These are phyloP conservation scores for Talaromyces amestolkiae DNA, from an alignment of 2,329 filamentous ascomycete genomes.

Conservation along the genomic window DNA sequence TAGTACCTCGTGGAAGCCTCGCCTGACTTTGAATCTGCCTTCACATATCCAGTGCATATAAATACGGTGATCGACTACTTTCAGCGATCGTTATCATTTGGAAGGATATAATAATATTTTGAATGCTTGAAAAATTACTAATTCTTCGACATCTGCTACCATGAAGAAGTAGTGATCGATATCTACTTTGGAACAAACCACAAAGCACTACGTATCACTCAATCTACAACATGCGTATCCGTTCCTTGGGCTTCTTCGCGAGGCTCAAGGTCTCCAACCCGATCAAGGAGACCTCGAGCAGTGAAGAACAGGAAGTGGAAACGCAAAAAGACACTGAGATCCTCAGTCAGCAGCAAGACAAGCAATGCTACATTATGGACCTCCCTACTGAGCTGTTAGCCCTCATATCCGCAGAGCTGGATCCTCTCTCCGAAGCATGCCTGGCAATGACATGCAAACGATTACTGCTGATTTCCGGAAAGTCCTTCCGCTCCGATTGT, in stretches of 20 bases:
- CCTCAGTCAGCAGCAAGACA: constrained; percentile 4
- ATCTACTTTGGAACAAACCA: neutral
- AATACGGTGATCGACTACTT: neutral
- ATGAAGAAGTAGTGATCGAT: neutral
- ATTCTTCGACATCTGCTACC: neutral
- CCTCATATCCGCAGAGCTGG: constrained; percentile 38
- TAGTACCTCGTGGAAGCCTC: constrained; percentile 14
- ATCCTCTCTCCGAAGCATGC: constrained; percentile 35
- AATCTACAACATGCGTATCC: constrained; percentile 9
- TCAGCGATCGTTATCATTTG: neutral
- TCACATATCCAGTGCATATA: neutral
- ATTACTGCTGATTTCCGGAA: constrained; percentile 33
- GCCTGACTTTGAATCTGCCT: constrained; percentile 13
- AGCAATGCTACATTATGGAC: constrained; percentile 35
- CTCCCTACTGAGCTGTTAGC: constrained; percentile 39
- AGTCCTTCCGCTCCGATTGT: constrained; percentile 32
- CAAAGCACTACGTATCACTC: neutral
- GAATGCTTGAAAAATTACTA: neutral
- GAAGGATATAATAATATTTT: neutral
- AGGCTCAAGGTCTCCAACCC: constrained; percentile 29
- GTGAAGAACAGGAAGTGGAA: constrained; percentile 25
- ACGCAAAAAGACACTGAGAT: constrained; percentile 13
- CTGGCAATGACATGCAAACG: constrained; percentile 41
- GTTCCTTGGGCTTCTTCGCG: constrained; percentile 24
- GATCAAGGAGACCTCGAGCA: constrained; percentile 12